Base-by-base conservation (phyloP, 176 grass and related monocot species). In the Juncus effusus region DNA sequence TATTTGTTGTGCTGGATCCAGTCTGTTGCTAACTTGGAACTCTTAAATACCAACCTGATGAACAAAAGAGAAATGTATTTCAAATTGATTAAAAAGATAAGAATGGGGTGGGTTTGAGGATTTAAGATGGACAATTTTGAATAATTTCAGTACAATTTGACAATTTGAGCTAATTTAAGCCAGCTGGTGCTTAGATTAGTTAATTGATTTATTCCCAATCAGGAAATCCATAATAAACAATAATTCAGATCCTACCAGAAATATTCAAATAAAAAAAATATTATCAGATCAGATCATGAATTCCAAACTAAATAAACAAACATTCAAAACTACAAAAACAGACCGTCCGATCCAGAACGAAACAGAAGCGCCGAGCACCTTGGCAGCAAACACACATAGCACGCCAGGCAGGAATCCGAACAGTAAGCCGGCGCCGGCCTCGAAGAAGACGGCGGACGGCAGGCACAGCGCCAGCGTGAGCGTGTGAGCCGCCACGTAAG, bases 341-440 rank as follows among this genome's bases (percentile, higher is more conserved):
- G 5, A 97, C 88, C 94, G 84, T 74, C 94, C 94, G 88, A 99
- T 99, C 85, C 85, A 99, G 83, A 99, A 99, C 64, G 94, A 99
- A 56, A 99, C 83, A 3, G 94, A 97, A 1, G 94, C 85, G 40
- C 85, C 94, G 45, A 99, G 85, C 68, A 99, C 65, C 80, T 99
- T 99, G 80, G 94, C 94, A 47, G 83, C 73, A 79, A 99, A 99
- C 72, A 97, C 94, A 74, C 88, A 93, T 15, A 84, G 56, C 13
- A 97, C 88, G 69, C 79, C 94, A 0, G 94, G 80, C 37, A 92
- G 61, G 85, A 97, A 97, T 2, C 94, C 94, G 78, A 97, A 93
- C 71, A 97, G 19, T 0, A 99, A 75, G 19, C 85, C 66, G 16
- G 88, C 94, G 64, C 52, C 85, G 51, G 82, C 88, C 75, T 99